These are phyloP conservation scores for Barnettozyma wickerhamii DNA, from an alignment of 805 yeast species.

Conservation along the genomic window DNA sequence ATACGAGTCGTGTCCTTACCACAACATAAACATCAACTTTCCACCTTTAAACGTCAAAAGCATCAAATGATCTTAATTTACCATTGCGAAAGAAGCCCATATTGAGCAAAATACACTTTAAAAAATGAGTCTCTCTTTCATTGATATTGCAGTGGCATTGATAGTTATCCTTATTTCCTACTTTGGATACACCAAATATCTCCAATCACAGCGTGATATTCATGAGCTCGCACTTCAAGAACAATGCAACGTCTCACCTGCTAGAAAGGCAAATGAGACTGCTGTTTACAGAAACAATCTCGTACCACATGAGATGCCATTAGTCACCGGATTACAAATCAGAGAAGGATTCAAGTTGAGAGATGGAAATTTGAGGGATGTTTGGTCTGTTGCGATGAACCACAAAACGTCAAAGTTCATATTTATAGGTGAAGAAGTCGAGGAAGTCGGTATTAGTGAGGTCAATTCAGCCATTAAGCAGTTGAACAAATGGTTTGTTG, in stretches of 20 bases:
- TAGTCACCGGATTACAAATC: constrained; percentile 65
- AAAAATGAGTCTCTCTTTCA: neutral
- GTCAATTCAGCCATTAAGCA: constrained; percentile 29
- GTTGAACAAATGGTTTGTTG: constrained; percentile 18
- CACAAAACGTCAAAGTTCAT: constrained; percentile 23
- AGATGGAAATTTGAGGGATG: constrained; percentile 71
- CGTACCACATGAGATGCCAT: constrained; percentile 65
- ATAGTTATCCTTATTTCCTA: constrained; percentile 31
- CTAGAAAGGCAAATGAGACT: constrained; percentile 63
- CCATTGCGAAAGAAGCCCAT: too few relatives aligned
- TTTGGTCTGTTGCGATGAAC: constrained; percentile 55
- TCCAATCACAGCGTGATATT: constrained; percentile 44
- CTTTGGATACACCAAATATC: constrained; percentile 21
- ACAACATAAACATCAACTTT: too few relatives aligned
- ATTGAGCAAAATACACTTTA: too few relatives aligned
- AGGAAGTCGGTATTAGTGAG: constrained; percentile 11
- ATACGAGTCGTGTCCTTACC: too few relatives aligned
- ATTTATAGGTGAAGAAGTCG: constrained; percentile 22
- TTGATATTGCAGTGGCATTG: constrained; percentile 34
- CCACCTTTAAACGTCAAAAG: too few relatives aligned
- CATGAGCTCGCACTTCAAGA: constrained; percentile 51
- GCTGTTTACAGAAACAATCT: constrained; percentile 74
- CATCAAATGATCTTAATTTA: too few relatives aligned
- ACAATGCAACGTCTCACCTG: constrained; percentile 64
- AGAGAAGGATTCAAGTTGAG: constrained; percentile 60